A percentile compares a stretch with the other conserved stretches of the same genome.
These are phyloP conservation scores for Apodospora peruviana DNA, from an alignment of 495 filamentous ascomycete species.

Conservation along the genomic window DNA sequence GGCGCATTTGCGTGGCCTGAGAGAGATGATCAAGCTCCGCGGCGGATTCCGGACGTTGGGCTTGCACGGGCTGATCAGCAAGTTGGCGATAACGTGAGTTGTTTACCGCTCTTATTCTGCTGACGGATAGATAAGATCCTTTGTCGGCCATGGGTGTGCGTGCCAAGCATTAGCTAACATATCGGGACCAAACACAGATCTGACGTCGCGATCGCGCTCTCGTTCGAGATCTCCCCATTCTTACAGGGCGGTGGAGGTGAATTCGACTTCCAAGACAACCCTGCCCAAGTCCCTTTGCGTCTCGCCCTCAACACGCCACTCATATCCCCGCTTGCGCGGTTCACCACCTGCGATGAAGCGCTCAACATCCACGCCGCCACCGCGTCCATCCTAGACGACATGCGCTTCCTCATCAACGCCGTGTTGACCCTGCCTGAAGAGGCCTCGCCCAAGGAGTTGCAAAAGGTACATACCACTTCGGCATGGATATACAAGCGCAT, in stretches of 20 bases:
- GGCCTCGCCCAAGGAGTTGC: slow-evolving; percentile 23
- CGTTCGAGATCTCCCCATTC: slow-evolving; percentile 24
- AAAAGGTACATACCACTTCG: slow-evolving; percentile 25
- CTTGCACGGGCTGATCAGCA: slow-evolving; percentile 31
- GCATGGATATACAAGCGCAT: slow-evolving; percentile 31
- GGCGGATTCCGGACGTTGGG: slow-evolving; percentile 32
- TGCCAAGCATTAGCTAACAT: slow-evolving; percentile 5
- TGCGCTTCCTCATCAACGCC: slow-evolving; percentile 26
- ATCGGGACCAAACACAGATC: slow-evolving; percentile 17
- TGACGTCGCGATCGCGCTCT: slow-evolving; percentile 28
- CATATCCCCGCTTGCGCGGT: slow-evolving; percentile 18
- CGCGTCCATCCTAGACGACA: slow-evolving; percentile 35
- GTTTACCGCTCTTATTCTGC: too few relatives aligned
- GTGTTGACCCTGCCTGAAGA: slow-evolving; percentile 24
- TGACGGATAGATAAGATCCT: too few relatives aligned
- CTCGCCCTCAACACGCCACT: slow-evolving; percentile 33
- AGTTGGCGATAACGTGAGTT: slow-evolving; percentile 32
- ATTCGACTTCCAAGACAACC: slow-evolving; percentile 27
- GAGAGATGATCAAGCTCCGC: slow-evolving; percentile 28
- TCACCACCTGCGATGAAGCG: slow-evolving; percentile 24
- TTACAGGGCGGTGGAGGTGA: slow-evolving; percentile 17
- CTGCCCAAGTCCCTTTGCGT: slow-evolving; percentile 20
- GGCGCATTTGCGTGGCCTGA: slow-evolving; percentile 27
- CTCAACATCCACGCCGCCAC: slow-evolving; percentile 24
- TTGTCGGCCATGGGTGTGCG: too few relatives aligned